Base-by-base conservation (phyloP, 768 basidiomycete genomes). In the Serendipita sp. region DNA sequence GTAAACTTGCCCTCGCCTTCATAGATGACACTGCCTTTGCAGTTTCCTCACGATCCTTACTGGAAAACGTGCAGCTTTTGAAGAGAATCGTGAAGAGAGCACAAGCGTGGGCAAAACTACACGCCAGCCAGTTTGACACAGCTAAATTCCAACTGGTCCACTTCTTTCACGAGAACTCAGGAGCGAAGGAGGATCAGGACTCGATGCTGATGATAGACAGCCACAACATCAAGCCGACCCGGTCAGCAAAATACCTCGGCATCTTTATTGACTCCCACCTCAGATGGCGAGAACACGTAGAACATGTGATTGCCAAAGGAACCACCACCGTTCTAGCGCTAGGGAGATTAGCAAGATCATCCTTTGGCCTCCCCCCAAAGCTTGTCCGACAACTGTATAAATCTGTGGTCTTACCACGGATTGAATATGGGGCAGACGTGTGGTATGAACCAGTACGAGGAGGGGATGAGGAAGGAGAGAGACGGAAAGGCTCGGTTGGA, bases 251-350 rank as follows among this genome's bases (percentile, higher is more conserved):
- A 18, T 35, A 45, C 16, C 45, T 66, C 23, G 64, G 65, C 28
- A 35, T 66, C 28, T 64, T 64, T 1, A 35, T 66, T 3, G 65
- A 66, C 44, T 28, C 41, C 15, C n/a, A 65, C 8, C 64, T 66
- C 5, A 18, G 63, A 44, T 66, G 64, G 28, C 13, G 44, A 4
- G 65, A 8, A 11, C 65, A 66, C n/a, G 51, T 41, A 18, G 45
- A 46, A 13, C 11, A 10, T 11, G 52, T 34, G 3, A 32, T 18
- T 2, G 36, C 46, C 16, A 60, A 64, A 32, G 54, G 64, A n/a
- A 63, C 56, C 13, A 30, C 63, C 52, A 32, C 47, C 13, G 16
- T 47, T 3, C 16, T 38, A 3, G 34, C 46, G 11, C 11, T 58
- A 13, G 45, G 41, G 10, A 4, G 63, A 4, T 63, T 66, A 4